These are phyloP conservation scores for Casuarina glauca DNA, from an alignment of 306 rosid genomes.

Conservation along the genomic window DNA sequence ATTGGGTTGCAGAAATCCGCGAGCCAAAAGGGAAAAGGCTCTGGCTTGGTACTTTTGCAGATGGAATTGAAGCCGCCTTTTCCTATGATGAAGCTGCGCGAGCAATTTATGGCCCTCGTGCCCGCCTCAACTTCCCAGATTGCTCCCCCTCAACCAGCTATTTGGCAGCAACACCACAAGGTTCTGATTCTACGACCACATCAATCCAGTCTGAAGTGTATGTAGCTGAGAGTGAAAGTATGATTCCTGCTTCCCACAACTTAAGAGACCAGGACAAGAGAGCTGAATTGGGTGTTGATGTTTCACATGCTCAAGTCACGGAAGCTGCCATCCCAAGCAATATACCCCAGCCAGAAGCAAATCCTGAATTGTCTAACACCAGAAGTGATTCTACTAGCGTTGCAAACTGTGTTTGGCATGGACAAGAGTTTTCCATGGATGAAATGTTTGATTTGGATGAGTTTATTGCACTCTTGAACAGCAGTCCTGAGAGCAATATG, in stretches of 20 bases:
- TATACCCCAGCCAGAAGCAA: constrained; percentile 33
- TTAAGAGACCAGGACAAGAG: constrained; percentile 24
- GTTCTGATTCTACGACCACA: constrained; percentile 39
- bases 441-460: constrained; percentile 72
- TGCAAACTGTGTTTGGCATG: neutral
- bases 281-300: constrained; percentile 19
- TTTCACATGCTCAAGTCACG: neutral
- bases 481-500: constrained; percentile 23
- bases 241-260: neutral
- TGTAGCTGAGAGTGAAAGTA: constrained; percentile 41
- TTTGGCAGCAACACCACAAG: constrained; percentile 37
- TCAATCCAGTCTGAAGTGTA: constrained; percentile 63
- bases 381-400: neutral
- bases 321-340: constrained; percentile 30
- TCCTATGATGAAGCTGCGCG: constrained; percentile 89
- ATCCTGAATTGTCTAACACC: constrained; percentile 31
- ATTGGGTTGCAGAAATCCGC: constrained; percentile 94
- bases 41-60: constrained; percentile 80
- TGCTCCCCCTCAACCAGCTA: constrained; percentile 42
- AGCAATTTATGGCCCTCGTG: constrained; percentile 73
- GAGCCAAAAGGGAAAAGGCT: constrained; percentile 76
- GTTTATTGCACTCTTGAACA: constrained; percentile 42
- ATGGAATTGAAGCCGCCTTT: constrained; percentile 64
- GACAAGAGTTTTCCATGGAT: constrained; percentile 41
- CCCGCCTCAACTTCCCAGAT: constrained; percentile 76